A percentile compares a stretch with the other conserved stretches of the same genome.
Evolutionary conservation across 192 early-diverging fungal species (phyloP).

Genomic region (Backusella tuberculispora): DNA sequence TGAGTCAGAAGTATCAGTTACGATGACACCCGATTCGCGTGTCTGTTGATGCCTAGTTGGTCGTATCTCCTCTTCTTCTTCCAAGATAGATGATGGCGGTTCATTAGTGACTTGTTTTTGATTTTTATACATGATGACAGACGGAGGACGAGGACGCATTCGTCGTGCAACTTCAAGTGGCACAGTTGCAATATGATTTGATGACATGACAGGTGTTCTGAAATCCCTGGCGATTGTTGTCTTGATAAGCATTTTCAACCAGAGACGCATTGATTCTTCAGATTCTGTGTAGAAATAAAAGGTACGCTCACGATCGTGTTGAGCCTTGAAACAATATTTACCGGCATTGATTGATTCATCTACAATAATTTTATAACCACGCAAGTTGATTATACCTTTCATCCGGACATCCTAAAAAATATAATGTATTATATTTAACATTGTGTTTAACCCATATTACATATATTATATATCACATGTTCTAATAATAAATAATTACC

Average conservation of each 20-base stretch:
- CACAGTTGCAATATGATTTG: conserved; percentile 60
- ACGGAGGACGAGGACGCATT: conserved; percentile 62
- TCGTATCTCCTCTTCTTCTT: conserved; percentile 33
- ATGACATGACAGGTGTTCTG: conserved; percentile 59
- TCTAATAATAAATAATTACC: conserved; percentile 24
- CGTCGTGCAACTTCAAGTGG: conserved; percentile 57
- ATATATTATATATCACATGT: not conserved
- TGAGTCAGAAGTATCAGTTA: conserved; percentile 6
- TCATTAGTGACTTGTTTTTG: conserved; percentile 17
- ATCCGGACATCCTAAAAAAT: conserved; percentile 42
- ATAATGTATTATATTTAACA: not conserved
- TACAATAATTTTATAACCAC: conserved; percentile 62
- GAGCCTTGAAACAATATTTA: conserved; percentile 66
- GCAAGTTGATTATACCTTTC: conserved; percentile 62
- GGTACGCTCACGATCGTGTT: conserved; percentile 59
- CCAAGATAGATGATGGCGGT: conserved; percentile 23
- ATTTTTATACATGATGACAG: conserved; percentile 41
- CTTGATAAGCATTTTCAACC: conserved; percentile 68
- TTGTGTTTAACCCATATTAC: not conserved
- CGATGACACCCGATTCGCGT: conserved; percentile 26
- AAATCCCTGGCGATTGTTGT: conserved; percentile 62
- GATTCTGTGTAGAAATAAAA: conserved; percentile 65
- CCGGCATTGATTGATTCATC: conserved; percentile 62
- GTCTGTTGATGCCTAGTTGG: conserved; percentile 17
- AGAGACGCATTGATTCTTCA: conserved; percentile 50